phyloP scores from a whole-genome alignment of 2,329 filamentous ascomycete species.

The Fusarium oxysporum region DNA sequence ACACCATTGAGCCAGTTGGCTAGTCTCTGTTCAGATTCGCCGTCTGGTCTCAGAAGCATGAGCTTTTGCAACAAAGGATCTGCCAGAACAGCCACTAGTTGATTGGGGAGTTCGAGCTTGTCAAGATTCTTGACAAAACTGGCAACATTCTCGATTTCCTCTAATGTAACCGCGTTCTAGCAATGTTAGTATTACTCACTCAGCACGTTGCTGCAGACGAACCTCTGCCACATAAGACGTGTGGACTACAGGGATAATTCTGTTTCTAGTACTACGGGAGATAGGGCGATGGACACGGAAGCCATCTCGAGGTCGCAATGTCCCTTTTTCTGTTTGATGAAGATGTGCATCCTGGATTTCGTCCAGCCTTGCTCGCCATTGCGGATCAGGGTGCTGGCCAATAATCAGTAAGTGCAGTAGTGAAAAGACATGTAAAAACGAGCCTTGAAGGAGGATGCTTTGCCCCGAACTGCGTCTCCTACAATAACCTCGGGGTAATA shows the following conservation, averaged over 20 bases:
- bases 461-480: conserved; percentile 71
- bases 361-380: conserved; percentile 77
- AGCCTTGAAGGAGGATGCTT: conserved; percentile 72
- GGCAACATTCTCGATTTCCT: conserved; percentile 80
- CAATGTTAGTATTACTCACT: conserved; percentile 22
- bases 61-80: conserved; percentile 85
- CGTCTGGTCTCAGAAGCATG: conserved; percentile 71
- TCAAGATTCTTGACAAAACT: conserved; percentile 80
- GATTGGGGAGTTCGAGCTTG: conserved; percentile 83
- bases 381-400: conserved; percentile 75
- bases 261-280: conserved; percentile 44
- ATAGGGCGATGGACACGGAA: conserved; percentile 72
- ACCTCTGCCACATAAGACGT: conserved; percentile 80
- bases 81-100: conserved; percentile 80
- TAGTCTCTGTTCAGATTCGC: conserved; percentile 63
- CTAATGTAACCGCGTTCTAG: conserved; percentile 73
- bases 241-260: conserved; percentile 74
- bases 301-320: conserved; percentile 54
- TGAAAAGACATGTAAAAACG: not conserved
- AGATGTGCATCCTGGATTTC: conserved; percentile 72
- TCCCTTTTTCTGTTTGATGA: conserved; percentile 58
- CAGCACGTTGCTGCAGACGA: conserved; percentile 30
- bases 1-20: conserved; percentile 69
- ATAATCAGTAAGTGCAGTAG: conserved; percentile 2
- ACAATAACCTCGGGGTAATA: conserved; percentile 92